These are phyloP conservation scores for Diplogelasinospora grovesii DNA, from an alignment of 495 filamentous ascomycete genomes.

Conservation along the genomic window DNA sequence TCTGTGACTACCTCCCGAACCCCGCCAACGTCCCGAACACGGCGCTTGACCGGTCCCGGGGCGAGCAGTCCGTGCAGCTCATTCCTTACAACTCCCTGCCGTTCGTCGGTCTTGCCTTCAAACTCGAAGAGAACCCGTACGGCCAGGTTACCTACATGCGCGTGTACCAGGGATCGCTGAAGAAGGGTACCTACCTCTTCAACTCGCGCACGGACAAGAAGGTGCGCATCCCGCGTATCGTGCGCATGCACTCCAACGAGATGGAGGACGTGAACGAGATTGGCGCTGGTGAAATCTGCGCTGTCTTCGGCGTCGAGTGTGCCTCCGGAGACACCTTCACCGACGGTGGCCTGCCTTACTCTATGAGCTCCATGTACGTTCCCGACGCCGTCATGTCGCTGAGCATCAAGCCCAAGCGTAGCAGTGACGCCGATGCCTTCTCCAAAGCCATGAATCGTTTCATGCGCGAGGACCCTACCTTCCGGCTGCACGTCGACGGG, in stretches of 20 bases:
- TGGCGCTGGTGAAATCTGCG: conserved; percentile 94
- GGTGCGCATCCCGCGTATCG: conserved; percentile 93
- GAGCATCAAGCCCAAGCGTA: conserved; percentile 93
- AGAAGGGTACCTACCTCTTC: conserved; percentile 83
- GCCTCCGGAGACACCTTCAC: conserved; percentile 98
- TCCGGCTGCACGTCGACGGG: conserved; percentile 84
- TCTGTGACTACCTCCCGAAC: conserved; percentile 94
- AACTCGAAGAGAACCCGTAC: conserved; percentile 98
- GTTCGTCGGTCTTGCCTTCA: conserved; percentile 96
- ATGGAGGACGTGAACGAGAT: conserved; percentile 95
- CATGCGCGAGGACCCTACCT: conserved; percentile 97
- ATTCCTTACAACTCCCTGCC: conserved; percentile 88
- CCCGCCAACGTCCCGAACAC: conserved; percentile 84
- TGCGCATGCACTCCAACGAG: conserved; percentile 99
- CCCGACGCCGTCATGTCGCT: conserved; percentile 97
- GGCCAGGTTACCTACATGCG: conserved; percentile 98
- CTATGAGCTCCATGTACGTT: conserved; percentile 98
- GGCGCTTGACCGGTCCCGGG: conserved; percentile 74
- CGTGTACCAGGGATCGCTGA: conserved; percentile 91
- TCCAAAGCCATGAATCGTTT: conserved; percentile 98
- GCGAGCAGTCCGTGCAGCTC: conserved; percentile 74
- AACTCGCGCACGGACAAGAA: conserved; percentile 94
- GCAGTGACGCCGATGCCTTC: conserved; percentile 89
- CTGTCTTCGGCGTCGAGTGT: conserved; percentile 97
- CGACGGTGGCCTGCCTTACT: conserved; percentile 86